Evolutionary conservation across 768 basidiomycete species (phyloP), one percentile per base, ranked within the genome.

Genomic region (Hypsizygus marmoreus): DNA sequence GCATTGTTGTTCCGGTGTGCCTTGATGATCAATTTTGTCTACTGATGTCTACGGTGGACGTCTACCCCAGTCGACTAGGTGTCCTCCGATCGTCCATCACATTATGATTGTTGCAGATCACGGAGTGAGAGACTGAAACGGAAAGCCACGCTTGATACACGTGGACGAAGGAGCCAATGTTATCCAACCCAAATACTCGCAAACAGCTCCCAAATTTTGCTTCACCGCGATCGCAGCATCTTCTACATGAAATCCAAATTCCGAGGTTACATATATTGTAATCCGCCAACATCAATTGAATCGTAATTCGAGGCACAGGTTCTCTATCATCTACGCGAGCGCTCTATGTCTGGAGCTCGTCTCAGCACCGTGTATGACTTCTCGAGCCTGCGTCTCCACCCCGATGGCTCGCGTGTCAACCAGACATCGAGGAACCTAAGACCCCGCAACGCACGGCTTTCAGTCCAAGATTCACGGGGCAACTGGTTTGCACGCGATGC

Each of bases 401-500:
- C 79, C 16, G 79, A 86, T 55, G 86, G 84, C 4, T 72, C 73
- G 17, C 80, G 85, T 30, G 80, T 86, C 4, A 67, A 74, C 33
- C 77, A 71, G 45, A 63, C 64, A n/a, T 59, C 70, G 3, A 51
- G 40, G 4, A 78, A 74, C 31, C 47, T 60, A 2, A 56, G 60
- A 19, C 58, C 54, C 5, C 65, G 70, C 45, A 68, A 63, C 23
- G 67, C 70, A 13, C 63, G 54, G 24, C 59, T 60, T 33, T 62
- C 70, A 11, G 62, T 74, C 3, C 67, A 70, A 40, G 77, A 81
- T 60, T 44, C 67, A 2, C 72, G 77, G 36, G 81, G 79, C 10
- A 83, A 84, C 49, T 86, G 83, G 81, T 75, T 85, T 16, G 86
- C 86, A 8, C 67, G 59, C 25, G 84, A 88, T 56, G 86, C 85